These are phyloP conservation scores for Candida koratica DNA, from an alignment of 805 yeast genomes.

Conservation along the genomic window DNA sequence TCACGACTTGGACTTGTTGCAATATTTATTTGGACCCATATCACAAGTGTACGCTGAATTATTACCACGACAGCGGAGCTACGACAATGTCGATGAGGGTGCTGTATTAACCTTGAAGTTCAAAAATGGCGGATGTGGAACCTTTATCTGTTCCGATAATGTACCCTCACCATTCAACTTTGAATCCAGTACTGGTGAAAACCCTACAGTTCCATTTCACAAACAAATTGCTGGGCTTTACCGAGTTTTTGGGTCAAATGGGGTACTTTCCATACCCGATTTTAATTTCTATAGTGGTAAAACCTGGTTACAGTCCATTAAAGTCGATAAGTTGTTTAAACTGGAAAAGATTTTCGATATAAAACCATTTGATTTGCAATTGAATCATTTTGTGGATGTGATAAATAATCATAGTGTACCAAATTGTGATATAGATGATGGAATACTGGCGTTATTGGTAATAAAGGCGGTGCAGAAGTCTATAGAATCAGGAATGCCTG, in stretches of 20 bases:
- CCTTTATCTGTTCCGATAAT: conserved; percentile 37
- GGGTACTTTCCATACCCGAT: conserved; percentile 38
- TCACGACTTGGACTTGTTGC: conserved; percentile 37
- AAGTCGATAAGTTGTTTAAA: conserved; percentile 6
- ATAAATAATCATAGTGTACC: conserved; percentile 24
- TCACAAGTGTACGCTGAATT: conserved; percentile 35
- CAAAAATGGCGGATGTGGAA: conserved; percentile 31
- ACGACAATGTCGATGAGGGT: conserved; percentile 35
- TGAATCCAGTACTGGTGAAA: conserved; percentile 39
- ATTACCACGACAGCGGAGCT: conserved; percentile 28
- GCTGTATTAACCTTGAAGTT: conserved; percentile 32
- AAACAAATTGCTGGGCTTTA: conserved; percentile 30
- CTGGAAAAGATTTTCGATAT: conserved; percentile 1
- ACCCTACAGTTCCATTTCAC: conserved; percentile 32
- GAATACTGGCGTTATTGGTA: conserved; percentile 34
- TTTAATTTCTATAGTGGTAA: conserved; percentile 22
- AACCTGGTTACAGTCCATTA: conserved; percentile 19
- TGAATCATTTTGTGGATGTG: conserved; percentile 36
- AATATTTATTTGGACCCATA: conserved; percentile 37
- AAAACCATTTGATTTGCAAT: conserved; percentile 37
- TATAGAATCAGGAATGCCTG: conserved; percentile 33
- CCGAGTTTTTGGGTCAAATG: conserved; percentile 36
- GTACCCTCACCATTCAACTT: conserved; percentile 37
- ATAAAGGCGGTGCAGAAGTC: conserved; percentile 34
- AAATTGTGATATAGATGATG: conserved; percentile 35